Evolutionary conservation across 768 basidiomycete species (phyloP).

Genomic region (Candolleomyces aberdarensis): DNA sequence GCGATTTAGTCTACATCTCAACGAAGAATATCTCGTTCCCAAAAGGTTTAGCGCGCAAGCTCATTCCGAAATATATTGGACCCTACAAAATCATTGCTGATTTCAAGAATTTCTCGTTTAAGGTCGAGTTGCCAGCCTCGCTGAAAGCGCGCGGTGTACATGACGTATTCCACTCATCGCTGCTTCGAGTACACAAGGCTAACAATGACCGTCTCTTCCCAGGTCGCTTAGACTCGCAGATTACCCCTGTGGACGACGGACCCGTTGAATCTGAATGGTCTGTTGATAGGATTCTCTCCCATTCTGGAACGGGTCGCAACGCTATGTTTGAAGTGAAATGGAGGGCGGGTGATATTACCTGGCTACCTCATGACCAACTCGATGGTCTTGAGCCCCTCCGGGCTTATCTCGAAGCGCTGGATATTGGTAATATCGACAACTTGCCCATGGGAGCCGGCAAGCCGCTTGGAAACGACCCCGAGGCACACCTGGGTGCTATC

Average conservation of each 20-base stretch:
- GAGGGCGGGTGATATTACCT: slow-evolving; percentile 28
- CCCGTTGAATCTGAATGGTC: slow-evolving; percentile 21
- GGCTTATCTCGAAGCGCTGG: neutral
- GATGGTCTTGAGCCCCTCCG: neutral
- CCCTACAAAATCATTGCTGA: slow-evolving; percentile 9
- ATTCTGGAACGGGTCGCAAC: slow-evolving; percentile 15
- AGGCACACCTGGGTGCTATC: neutral
- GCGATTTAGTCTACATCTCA: slow-evolving; percentile 6
- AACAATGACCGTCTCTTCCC: slow-evolving; percentile 34
- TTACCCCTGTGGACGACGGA: neutral
- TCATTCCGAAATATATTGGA: slow-evolving; percentile 13
- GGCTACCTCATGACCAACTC: slow-evolving; percentile 23
- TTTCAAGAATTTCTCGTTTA: slow-evolving; percentile 9
- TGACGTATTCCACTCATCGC: slow-evolving; percentile 32
- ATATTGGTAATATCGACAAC: neutral
- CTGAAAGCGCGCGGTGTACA: slow-evolving; percentile 21
- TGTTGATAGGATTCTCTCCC: slow-evolving; percentile 20
- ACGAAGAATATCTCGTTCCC: slow-evolving; percentile 28
- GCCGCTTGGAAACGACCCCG: neutral
- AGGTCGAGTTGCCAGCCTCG: neutral
- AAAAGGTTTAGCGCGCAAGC: slow-evolving; percentile 9
- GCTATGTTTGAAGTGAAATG: slow-evolving; percentile 24
- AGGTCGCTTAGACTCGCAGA: slow-evolving; percentile 12
- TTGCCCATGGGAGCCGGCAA: neutral
- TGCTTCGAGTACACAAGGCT: slow-evolving; percentile 20